Conservation (phyloP, 2,329 filamentous ascomycete genomes). For the Botrytis paeoniae region DNA sequence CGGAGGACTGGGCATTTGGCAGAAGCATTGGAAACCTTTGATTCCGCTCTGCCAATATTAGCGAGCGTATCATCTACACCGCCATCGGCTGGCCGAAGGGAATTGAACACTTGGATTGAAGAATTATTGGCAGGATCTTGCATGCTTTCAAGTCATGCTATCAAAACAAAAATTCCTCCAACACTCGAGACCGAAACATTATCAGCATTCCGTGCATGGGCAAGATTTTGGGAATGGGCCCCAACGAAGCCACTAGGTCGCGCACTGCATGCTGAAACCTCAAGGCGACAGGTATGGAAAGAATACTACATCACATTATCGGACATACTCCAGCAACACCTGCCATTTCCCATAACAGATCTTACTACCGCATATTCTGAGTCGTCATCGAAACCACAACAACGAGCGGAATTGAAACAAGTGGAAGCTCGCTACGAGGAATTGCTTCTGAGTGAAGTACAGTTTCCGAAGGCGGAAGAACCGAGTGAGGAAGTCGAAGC, state of each 20-base stretch:
- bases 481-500: slow-evolving; percentile 74
- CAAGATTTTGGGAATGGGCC: slow-evolving; percentile 59
- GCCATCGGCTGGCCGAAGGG: slow-evolving; percentile 50
- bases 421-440: slow-evolving; percentile 78
- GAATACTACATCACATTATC: slow-evolving; percentile 82
- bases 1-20: slow-evolving; percentile 47
- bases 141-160: slow-evolving; percentile 61
- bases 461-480: slow-evolving; percentile 81
- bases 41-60: slow-evolving; percentile 63
- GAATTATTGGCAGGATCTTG: slow-evolving; percentile 73
- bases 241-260: slow-evolving; percentile 50
- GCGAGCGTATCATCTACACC: slow-evolving; percentile 50
- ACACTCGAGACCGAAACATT: slow-evolving; percentile 53
- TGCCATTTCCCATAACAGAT: slow-evolving; percentile 55
- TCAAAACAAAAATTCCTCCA: slow-evolving; percentile 50
- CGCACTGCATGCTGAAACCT: slow-evolving; percentile 57
- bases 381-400: slow-evolving; percentile 56
- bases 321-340: slow-evolving; percentile 64
- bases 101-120: slow-evolving; percentile 76
- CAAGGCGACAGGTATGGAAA: slow-evolving; percentile 72
- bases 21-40: slow-evolving; percentile 65
- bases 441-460: slow-evolving; percentile 71
- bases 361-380: slow-evolving; percentile 44
- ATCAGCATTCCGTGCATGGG: slow-evolving; percentile 64
- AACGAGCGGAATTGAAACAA: slow-evolving; percentile 73